A percentile compares a stretch with the other conserved stretches of the same genome.
phyloP scores from a whole-genome alignment of 116 monocot species.

The Zostera marina region DNA sequence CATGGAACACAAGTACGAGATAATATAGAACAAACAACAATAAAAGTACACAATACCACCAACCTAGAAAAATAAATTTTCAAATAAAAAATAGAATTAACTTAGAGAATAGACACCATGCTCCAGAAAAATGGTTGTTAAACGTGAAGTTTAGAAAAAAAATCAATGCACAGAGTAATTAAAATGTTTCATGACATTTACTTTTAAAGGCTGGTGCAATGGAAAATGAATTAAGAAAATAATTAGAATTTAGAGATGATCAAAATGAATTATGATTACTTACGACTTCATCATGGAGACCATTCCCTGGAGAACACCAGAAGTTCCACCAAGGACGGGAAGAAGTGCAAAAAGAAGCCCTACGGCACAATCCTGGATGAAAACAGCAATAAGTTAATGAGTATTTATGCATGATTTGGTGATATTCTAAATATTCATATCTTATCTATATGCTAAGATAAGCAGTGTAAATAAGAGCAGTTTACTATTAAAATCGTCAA shows the following conservation, averaged over 20 bases:
- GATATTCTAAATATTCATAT: neutral
- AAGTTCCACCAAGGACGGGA: constrained; percentile 80
- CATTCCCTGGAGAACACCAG: constrained; percentile 77
- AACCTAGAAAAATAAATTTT: constrained; percentile 20
- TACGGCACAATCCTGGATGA: constrained; percentile 78
- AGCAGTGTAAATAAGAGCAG: no score
- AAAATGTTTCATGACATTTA: no score
- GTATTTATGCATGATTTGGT: neutral
- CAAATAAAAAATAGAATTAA: neutral
- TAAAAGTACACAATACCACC: constrained; percentile 39
- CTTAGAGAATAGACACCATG: no score
- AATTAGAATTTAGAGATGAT: no score
- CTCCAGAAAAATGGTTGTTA: no score
- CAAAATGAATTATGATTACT: neutral
- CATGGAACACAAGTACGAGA: constrained; percentile 57
- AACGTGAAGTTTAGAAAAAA: neutral
- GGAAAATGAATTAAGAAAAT: no score
- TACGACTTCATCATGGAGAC: constrained; percentile 86
- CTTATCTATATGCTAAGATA: neutral
- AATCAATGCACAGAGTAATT: no score
- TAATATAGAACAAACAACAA: constrained; percentile 44
- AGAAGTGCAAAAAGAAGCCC: constrained; percentile 89
- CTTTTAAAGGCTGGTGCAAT: no score
- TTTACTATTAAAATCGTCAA: no score
- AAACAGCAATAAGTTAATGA: neutral